These are phyloP conservation scores for Megacollybia marginata DNA, from an alignment of 768 basidiomycete genomes.

Conservation along the genomic window DNA sequence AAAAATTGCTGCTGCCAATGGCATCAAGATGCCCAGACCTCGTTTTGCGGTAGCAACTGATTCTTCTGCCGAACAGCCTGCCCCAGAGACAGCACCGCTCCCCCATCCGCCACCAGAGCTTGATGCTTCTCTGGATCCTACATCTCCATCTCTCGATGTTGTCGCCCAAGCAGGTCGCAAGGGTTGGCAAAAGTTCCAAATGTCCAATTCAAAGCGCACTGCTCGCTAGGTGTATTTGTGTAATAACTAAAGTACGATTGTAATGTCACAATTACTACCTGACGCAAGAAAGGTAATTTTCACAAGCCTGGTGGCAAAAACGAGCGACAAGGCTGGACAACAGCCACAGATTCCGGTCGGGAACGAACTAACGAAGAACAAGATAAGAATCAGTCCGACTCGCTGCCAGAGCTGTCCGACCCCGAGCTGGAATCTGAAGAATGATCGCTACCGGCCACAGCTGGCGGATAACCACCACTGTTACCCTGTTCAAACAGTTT, in stretches of 20 bases:
- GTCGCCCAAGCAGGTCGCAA: constrained; percentile 28
- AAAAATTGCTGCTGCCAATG: constrained; percentile 77
- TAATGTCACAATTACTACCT: not conserved
- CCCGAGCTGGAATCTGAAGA: constrained; percentile 77
- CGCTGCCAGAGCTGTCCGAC: constrained; percentile 70
- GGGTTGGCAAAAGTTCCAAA: constrained; percentile 57
- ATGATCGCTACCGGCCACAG: constrained; percentile 55
- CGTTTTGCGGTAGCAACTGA: constrained; percentile 13
- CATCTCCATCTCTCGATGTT: not conserved
- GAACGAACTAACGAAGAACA: constrained; percentile 11
- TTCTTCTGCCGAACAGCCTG: constrained; percentile 12
- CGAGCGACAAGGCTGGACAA: not conserved
- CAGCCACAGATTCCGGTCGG: constrained; percentile 2
- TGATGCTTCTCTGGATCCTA: not conserved
- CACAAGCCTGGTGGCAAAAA: not conserved
- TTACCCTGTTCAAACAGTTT: constrained; percentile 67
- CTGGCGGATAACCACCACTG: constrained; percentile 26
- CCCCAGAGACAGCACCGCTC: constrained; percentile 9
- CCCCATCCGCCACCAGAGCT: constrained; percentile 10
- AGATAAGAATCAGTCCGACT: constrained; percentile 56
- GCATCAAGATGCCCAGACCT: constrained; percentile 62
- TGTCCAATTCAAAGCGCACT: constrained; percentile 27
- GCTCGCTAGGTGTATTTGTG: constrained; percentile 4
- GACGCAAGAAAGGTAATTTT: not conserved
- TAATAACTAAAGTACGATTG: not conserved